phyloP scores from a whole-genome alignment of 2,329 filamentous ascomycete genomes.

The Fusarium denticulatum region DNA sequence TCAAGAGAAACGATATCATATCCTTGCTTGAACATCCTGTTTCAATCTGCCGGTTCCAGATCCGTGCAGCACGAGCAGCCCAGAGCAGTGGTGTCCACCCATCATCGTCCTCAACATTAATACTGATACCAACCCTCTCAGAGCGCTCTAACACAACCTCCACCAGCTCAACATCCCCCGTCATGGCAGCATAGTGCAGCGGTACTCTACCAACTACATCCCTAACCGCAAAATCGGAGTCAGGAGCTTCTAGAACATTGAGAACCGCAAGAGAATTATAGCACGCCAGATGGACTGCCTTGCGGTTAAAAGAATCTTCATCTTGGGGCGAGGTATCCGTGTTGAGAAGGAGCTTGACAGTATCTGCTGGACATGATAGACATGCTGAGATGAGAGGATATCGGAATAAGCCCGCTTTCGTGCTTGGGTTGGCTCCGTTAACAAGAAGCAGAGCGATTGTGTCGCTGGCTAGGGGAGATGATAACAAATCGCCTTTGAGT shows the following conservation, averaged over 20 bases:
- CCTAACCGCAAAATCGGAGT: neutral
- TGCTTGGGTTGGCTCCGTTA: neutral
- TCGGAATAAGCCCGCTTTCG: neutral
- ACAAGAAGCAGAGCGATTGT: neutral
- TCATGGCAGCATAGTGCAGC: conserved; percentile 5
- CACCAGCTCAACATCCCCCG: neutral
- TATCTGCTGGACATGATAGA: neutral
- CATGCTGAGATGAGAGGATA: neutral
- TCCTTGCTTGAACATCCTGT: neutral
- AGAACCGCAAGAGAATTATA: conserved; percentile 8
- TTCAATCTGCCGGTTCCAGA: neutral
- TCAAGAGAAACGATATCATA: neutral
- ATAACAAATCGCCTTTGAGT: neutral
- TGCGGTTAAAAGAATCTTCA: neutral
- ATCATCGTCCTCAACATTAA: conserved; percentile 2
- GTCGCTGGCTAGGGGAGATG: neutral
- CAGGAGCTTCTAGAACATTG: neutral
- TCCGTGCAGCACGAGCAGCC: neutral
- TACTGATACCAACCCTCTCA: neutral
- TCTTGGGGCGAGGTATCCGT: neutral
- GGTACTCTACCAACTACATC: conserved; percentile 3
- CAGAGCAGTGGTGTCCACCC: conserved; percentile 20
- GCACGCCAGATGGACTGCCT: conserved; percentile 2
- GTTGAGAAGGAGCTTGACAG: neutral
- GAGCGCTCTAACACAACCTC: neutral